Percentiles rank a stretch among this genome's conserved stretches.
phyloP scores from a whole-genome alignment of 225 moss, liverwort and hornwort species.

The Bryoerythrophyllum caledonicum region DNA sequence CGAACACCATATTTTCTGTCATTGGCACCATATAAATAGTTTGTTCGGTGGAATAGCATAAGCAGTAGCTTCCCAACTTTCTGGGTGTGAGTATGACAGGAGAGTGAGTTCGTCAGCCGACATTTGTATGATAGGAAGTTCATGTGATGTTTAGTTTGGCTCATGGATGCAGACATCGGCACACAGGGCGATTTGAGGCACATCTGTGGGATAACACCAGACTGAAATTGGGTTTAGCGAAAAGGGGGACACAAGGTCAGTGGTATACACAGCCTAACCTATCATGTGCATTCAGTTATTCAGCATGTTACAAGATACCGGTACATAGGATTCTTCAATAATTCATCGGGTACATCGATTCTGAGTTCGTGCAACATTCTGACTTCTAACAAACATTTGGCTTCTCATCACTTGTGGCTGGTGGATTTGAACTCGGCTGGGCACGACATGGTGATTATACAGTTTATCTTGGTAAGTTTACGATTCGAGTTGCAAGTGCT shows the following conservation, averaged over 20 bases:
- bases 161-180: conserved; percentile 51
- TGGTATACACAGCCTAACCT: conserved; percentile 3
- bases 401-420: conserved; percentile 32
- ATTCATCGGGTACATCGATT: background rate
- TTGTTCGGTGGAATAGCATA: background rate
- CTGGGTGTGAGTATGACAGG: background rate
- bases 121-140: background rate
- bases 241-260: conserved; percentile 61
- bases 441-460: conserved; percentile 29
- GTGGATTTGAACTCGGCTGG: conserved; percentile 35
- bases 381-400: conserved; percentile 28
- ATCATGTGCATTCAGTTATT: conserved; percentile 1
- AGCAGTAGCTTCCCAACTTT: background rate
- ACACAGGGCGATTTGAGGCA: conserved; percentile 65
- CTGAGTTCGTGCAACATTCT: conserved; percentile 7
- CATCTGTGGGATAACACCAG: conserved; percentile 66
- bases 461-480: conserved; percentile 60
- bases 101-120: conserved; percentile 3
- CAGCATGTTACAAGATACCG: background rate
- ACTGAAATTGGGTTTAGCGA: conserved; percentile 53
- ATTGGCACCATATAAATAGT: background rate
- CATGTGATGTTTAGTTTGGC: conserved; percentile 21
- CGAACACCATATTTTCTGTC: background rate
- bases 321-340: background rate
- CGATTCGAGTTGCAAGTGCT: conserved; percentile 10